Percentiles rank a stretch among this genome's conserved stretches.
These are phyloP conservation scores for Naganishia antarctica DNA, from an alignment of 768 basidiomycete species.

Conservation along the genomic window DNA sequence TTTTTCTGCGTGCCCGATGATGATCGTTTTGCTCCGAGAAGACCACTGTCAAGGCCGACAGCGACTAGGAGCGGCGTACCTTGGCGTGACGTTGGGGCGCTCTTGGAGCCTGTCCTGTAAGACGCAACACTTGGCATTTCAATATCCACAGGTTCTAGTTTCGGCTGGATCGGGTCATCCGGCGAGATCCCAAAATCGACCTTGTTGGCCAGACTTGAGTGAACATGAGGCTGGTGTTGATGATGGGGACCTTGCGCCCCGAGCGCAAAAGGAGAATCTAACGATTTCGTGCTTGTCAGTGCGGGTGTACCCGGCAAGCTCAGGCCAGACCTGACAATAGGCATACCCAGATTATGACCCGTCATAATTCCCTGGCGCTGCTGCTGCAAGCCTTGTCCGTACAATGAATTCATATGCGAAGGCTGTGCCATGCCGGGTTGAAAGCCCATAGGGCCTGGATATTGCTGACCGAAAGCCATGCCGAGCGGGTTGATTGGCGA, in stretches of 20 bases:
- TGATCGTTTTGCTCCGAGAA: not conserved
- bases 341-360: slow-evolving; percentile 16
- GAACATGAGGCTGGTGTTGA: slow-evolving; percentile 15
- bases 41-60: not conserved
- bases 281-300: slow-evolving; percentile 16
- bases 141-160: slow-evolving; percentile 5
- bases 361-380: not conserved
- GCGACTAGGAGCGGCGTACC: slow-evolving; percentile 4
- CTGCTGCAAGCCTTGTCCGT: not conserved
- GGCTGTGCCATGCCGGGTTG: slow-evolving; percentile 1
- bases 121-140: not conserved
- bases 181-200: not conserved
- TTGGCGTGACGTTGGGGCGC: not conserved
- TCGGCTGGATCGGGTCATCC: not conserved
- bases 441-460: not conserved
- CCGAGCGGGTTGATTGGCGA: slow-evolving; percentile 9
- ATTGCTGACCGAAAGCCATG: slow-evolving; percentile 12
- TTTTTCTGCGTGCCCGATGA: not conserved
- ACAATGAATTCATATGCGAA: not conserved
- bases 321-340: slow-evolving; percentile 3
- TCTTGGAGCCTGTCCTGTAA: not conserved
- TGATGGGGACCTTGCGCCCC: not conserved
- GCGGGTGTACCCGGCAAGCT: slow-evolving; percentile 14
- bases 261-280: not conserved
- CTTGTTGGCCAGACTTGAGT: slow-evolving; percentile 12